Evolutionary conservation across 495 filamentous ascomycete species (phyloP).

Genomic region (Neurospora cerealis): DNA sequence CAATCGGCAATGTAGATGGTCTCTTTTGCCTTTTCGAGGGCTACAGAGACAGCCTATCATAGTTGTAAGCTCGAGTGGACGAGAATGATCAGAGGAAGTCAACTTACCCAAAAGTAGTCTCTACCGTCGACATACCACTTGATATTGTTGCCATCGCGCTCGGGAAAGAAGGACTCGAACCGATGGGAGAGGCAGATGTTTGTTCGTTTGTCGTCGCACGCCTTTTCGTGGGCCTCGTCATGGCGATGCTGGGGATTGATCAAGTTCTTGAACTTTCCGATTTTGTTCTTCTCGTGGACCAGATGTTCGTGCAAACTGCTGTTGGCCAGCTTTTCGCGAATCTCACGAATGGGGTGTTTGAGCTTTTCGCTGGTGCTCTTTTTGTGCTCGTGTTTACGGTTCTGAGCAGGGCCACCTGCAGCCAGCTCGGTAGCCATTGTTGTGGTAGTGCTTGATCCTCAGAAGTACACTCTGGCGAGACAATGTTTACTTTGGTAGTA

Average conservation of each 20-base stretch:
- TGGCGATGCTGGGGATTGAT: constrained; percentile 90
- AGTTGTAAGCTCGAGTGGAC: background rate
- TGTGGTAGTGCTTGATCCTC: background rate
- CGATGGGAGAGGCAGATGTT: constrained; percentile 64
- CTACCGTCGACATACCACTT: constrained; percentile 97
- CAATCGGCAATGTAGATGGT: constrained; percentile 94
- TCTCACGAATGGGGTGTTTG: constrained; percentile 27
- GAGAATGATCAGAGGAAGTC: background rate
- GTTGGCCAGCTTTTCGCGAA: constrained; percentile 40
- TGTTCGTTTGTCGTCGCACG: constrained; percentile 68
- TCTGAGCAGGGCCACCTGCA: constrained; percentile 1
- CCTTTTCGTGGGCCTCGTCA: constrained; percentile 84
- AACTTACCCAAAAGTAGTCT: constrained; percentile 75
- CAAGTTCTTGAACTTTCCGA: constrained; percentile 46
- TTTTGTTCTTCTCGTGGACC: constrained; percentile 40
- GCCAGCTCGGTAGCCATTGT: background rate
- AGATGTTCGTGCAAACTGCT: constrained; percentile 21
- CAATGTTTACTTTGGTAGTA: background rate
- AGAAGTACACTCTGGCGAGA: background rate
- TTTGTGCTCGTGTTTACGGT: constrained; percentile 7
- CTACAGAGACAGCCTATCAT: constrained; percentile 61
- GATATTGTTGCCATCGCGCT: constrained; percentile 71
- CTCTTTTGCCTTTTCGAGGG: constrained; percentile 79
- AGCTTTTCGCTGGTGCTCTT: constrained; percentile 18
- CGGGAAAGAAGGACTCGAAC: constrained; percentile 80